Base-by-base conservation (phyloP, 768 basidiomycete species). In the Suillus tomentosus region DNA sequence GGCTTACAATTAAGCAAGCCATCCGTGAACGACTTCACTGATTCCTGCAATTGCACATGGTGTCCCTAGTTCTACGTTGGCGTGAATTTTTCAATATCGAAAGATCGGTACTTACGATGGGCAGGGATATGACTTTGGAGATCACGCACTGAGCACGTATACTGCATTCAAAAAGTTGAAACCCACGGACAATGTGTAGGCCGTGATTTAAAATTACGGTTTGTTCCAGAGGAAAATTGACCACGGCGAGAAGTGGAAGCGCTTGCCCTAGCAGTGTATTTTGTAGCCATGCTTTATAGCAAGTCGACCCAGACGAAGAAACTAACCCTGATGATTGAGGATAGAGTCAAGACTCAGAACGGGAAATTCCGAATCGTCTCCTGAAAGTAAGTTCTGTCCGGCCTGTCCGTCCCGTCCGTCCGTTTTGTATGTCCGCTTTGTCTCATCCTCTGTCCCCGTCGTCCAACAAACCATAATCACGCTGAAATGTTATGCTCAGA, bases 1-100 rank as follows among this genome's bases (percentile, higher is more conserved):
- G 68, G 73, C 14, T 62, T 58, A 42, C 64, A 58, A 31, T 60
- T 64, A 0, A 77, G 40, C 50, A 76, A 51, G n/a, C 60, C 65
- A 36, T n/a, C 58, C 27, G 76, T 73, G 50, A 87, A 85, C 0
- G 73, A 62, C 7, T 73, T 66, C 1, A 87, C 67, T 3, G 68
- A 72, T 2, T 69, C 53, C 31, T 78, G 79, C 1, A 87, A 75
- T 2, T 62, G 62, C 14, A 70, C 58, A 55, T 85, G 82, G 54
- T 79, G 82, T 36, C 80, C 79, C 80, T 81, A 57, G 57, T 42
- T 62, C 59, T 47, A 48, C 27, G 14, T 47, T 19, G 72, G 68
- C 7, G 71, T 73, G 17, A 6, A 8, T 31, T 42, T 42, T 9
- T 17, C 17, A 53, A 34, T 34, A 37, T 24, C 45, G 34, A 66